Evolutionary conservation across 179 eudicot species (phyloP), one percentile per base, ranked within the genome.

Genomic region (Patellifolia procumbens): DNA sequence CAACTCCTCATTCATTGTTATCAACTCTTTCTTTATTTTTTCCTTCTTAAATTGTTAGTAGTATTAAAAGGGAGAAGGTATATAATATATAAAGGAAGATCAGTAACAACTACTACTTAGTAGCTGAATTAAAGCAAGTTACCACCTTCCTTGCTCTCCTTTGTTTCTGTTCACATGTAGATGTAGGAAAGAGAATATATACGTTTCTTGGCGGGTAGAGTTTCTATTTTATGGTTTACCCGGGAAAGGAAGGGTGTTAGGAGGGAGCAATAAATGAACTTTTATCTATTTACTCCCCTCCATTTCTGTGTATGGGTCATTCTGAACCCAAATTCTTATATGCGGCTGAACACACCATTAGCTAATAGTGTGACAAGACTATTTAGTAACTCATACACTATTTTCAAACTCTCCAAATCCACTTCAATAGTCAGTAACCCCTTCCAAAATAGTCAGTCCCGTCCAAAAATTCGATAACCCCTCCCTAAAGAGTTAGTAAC

Each of bases 161-260:
- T 61, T n/a, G n/a, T 12, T 61, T 61, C 39, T 61, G 39, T 32
- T 61, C 66, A 61, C 66, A 31, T 16, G 61, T 56, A 24, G 24
- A 66, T 16, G 20, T 43, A 45, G 20, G 13, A 28, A 31, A 19
- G 24, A 70, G 73, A 70, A 70, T 29, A 48, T 48, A 70, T 70
- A 70, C 73, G 60, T 70, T 70, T 26, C 73, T 70, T 70, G 73
- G 73, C 28, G 60, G 42, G 60, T 70, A 49, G 26, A 49, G 22
- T 31, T 70, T 31, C 5, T 28, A 5, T 45, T 16, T 68, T 68
- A 43, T 29, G 73, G 9, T 46, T 67, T 45, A 62, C 43, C 65
- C n/a, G 7, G 37, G 17, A n/a, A n/a, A 31, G 28, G 37, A 12
- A 37, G 28, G 35, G 34, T 26, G 17, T 26, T 59, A 16, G 56